Conservation (phyloP, 495 filamentous ascomycete genomes). For the Tricharina praecox region DNA sequence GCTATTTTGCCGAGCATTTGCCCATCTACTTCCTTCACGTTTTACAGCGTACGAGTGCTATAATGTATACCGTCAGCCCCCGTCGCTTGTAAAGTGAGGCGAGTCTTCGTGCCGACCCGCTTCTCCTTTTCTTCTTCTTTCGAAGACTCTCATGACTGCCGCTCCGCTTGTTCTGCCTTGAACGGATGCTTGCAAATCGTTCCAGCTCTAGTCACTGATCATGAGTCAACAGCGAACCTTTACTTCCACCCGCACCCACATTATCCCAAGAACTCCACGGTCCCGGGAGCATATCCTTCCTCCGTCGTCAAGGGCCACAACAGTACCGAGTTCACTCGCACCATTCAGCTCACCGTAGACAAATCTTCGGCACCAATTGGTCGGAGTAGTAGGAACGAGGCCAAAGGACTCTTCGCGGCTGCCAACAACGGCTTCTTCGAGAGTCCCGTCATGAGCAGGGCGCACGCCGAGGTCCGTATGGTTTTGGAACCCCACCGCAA, state of each 20-base stretch:
- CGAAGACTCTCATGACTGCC: too few species aligned
- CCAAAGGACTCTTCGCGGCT: conserved; percentile 23
- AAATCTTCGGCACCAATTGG: conserved; percentile 20
- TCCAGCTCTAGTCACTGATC: too few species aligned
- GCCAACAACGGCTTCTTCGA: conserved; percentile 26
- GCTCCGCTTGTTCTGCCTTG: too few species aligned
- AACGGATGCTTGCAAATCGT: too few species aligned
- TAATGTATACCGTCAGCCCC: too few species aligned
- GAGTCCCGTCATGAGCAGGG: conserved; percentile 25
- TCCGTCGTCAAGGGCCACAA: conserved; percentile 14
- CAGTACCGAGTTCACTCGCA: conserved; percentile 19
- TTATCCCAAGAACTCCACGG: conserved; percentile 16
- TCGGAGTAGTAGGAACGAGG: conserved; percentile 22
- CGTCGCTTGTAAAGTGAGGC: too few species aligned
- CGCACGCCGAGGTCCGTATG: conserved; percentile 23
- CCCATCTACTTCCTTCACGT: too few species aligned
- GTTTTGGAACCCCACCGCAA: conserved; percentile 19
- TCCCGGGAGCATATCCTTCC: conserved; percentile 19
- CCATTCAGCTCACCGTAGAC: conserved; percentile 21
- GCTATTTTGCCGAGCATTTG: too few species aligned
- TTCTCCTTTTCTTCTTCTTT: too few species aligned
- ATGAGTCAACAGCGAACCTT: conserved; percentile 21
- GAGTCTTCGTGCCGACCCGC: too few species aligned
- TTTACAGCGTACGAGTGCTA: too few species aligned
- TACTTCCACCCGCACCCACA: conserved; percentile 19